Base-by-base conservation (phyloP, 164 flowering plant genomes). In the Sedum album region DNA sequence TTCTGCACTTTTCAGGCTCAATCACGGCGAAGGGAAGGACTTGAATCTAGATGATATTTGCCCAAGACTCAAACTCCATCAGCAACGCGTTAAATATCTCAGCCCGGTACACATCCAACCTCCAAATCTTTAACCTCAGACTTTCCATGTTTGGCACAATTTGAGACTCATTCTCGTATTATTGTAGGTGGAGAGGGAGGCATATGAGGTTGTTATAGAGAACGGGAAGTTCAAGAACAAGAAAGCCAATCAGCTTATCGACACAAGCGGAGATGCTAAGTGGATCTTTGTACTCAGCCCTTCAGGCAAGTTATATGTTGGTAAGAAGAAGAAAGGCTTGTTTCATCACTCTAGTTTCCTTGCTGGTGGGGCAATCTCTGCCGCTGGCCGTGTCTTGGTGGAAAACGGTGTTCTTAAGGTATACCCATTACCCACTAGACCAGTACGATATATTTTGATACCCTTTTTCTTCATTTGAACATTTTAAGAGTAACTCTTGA, bases 221-320 rank as follows among this genome's bases (percentile, higher is more conserved):
- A 23, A 51, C 6, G 25, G 57, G 28, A 51, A 51, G 57, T 23
- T 51, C 25, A 51, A 9, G 13, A 51, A 51, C 57, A 51, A 21
- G 9, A 51, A n/a, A 23, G 21, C 10, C 9, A 51, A 23, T 30
- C 33, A 57, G 62, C 62, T 57, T 28, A 57, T 57, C 20, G 33
- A 57, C 62, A 57, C 62, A 4, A 57, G 62, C 18, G 62, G 62
- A 57, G 62, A 14, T 28, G 33, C 20, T 28, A 57, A 57, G 62
- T 57, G 62, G 62, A 57, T 57, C 26, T 57, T 57, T 57, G 62
- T 57, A 20, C 62, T 57, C 62, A 57, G 62, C 33, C 26, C 62
- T 10, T 57, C 62, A 8, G 33, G 33, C 18, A 57, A 17, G 5
- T 57, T 57, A 15, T 57, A 57, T 28, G 62, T 57, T 26, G 62